These are phyloP conservation scores for Lactifluus piperatus DNA, from an alignment of 768 basidiomycete species.

Conservation along the genomic window DNA sequence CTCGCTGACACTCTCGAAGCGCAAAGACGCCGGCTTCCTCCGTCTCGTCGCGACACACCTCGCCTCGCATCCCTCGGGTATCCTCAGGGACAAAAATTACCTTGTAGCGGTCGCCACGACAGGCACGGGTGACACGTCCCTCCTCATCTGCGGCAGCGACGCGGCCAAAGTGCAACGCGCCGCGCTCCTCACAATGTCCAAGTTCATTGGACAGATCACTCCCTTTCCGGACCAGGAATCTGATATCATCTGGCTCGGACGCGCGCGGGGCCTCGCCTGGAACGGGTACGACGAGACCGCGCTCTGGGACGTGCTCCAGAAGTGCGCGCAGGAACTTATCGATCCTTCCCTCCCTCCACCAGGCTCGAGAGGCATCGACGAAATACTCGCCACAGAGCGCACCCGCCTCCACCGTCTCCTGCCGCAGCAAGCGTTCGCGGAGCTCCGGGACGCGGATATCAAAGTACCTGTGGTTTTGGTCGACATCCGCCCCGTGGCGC, in stretches of 20 bases:
- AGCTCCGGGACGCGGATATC: constrained; percentile 39
- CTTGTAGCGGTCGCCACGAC: constrained; percentile 50
- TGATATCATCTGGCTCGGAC: constrained; percentile 32
- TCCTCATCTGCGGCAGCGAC: constrained; percentile 53
- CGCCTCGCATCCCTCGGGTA: constrained; percentile 37
- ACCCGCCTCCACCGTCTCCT: constrained; percentile 57
- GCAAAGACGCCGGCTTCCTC: constrained; percentile 49
- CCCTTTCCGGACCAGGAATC: constrained; percentile 16
- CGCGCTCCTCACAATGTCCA: constrained; percentile 52
- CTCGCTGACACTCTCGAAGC: constrained; percentile 48
- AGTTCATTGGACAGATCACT: constrained; percentile 57
- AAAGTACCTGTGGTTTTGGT: constrained; percentile 63
- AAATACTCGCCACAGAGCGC: constrained; percentile 49
- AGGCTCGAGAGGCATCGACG: constrained; percentile 50
- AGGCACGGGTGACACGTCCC: constrained; percentile 27
- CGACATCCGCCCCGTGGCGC: constrained; percentile 61
- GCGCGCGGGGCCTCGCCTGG: constrained; percentile 45
- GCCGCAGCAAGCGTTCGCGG: constrained; percentile 49
- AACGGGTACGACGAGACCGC: constrained; percentile 56
- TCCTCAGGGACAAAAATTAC: constrained; percentile 31
- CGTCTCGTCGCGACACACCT: constrained; percentile 44
- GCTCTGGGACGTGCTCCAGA: constrained; percentile 62
- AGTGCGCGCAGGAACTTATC: constrained; percentile 48
- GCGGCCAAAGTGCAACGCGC: constrained; percentile 56
- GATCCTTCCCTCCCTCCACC: constrained; percentile 57